Base-by-base conservation (phyloP, 1,284 basidiomycete genomes). In the Rhodotorula sp. region DNA sequence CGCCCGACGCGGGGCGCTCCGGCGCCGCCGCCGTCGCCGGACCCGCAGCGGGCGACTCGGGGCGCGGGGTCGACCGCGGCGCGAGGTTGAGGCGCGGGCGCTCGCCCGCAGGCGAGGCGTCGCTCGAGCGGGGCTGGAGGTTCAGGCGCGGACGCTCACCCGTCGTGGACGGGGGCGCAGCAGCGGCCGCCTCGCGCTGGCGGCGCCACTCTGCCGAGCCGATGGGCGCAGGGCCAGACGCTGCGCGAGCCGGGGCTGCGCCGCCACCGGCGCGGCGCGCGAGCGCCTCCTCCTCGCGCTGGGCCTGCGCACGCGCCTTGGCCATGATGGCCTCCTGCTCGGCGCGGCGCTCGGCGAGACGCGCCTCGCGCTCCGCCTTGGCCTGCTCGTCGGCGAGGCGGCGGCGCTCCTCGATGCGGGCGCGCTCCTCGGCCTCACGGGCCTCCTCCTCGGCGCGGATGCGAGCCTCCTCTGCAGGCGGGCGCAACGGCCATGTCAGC, bases 261-360 rank as follows among this genome's bases (percentile, higher is more conserved):
- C 27, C 41, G 25, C 36, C 59, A 25, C 60, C 60, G 22, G 32
- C 10, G 46, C 68, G 68, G 46, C 75, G 73, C 27, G 71, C 73
- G 63, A 70, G 62, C 6, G 91, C 91, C 78, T 94, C 93, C 65
- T 91, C 90, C 80, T 94, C 92, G 71, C 90, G 87, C 79, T 89
- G 86, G n/a, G 81, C 82, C 78, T 89, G 90, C 60, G 85, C 82
- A 32, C 80, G 50, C 50, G 50, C 50, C 50, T 51, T 51, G 50
- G 50, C 50, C 50, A 51, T 58, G 1, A 85, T 85, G 58, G 85
- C 87, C 19, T 85, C 85, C 59, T 90, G 89, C 78, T 94, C 89
- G 51, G 81, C 85, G 65, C 91, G 89, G 32, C 77, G 71, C 55
- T 72, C 91, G 87, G 78, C 76, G 66, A 78, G 64, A 27, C 76